Conservation (phyloP, 108 stramenopile species). For the Cyclotella cryptica region DNA sequence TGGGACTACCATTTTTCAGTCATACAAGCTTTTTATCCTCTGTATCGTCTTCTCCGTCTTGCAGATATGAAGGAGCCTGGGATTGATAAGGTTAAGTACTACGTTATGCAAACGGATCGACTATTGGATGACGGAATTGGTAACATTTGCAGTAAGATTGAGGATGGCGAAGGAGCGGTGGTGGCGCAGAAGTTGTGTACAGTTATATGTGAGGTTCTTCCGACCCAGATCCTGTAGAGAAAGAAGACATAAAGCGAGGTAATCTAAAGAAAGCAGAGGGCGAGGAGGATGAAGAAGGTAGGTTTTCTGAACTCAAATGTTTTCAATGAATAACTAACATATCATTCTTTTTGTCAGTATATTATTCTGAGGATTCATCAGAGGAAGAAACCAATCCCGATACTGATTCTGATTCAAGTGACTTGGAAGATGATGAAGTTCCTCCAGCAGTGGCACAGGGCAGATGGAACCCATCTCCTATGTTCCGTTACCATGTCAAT, state of each 20-base stretch:
- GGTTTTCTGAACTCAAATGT: no score
- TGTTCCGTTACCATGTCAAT: not conserved
- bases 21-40: conserved; percentile 3
- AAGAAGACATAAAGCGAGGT: no score
- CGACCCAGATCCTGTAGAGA: no score
- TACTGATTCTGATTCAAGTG: not conserved
- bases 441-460: not conserved
- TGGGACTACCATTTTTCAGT: not conserved
- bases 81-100: conserved; percentile 3
- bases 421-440: not conserved
- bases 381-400: not conserved
- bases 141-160: not conserved
- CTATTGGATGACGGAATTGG: conserved; percentile 1
- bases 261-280: not conserved
- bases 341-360: no score
- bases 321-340: no score
- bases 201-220: not conserved
- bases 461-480: not conserved
- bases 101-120: conserved; percentile 4
- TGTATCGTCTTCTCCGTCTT: not conserved
- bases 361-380: no score
- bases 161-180: no score
- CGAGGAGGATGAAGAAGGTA: not conserved
- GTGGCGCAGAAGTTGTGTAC: not conserved
- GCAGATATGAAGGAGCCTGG: conserved; percentile 5